Evolutionary conservation across 805 yeast genomes (phyloP).

Genomic region (Wickerhamiella parazyma): DNA sequence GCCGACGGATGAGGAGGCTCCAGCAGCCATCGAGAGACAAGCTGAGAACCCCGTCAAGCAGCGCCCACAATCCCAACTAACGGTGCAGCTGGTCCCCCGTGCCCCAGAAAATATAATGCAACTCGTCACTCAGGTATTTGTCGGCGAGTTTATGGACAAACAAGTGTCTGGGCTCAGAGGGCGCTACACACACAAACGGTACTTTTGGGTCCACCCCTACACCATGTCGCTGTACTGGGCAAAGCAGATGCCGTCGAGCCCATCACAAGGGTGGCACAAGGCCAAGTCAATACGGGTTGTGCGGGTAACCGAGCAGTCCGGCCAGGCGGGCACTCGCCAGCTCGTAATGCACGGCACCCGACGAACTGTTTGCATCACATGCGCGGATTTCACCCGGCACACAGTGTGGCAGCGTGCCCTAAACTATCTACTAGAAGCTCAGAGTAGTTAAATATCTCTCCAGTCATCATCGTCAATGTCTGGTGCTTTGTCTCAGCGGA

Average conservation of each 20-base stretch:
- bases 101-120: not conserved
- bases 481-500: slow-evolving; percentile 8
- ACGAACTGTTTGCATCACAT: slow-evolving; percentile 62
- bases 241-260: slow-evolving; percentile 59
- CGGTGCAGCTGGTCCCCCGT: not conserved
- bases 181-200: slow-evolving; percentile 67
- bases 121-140: slow-evolving; percentile 66
- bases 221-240: slow-evolving; percentile 87
- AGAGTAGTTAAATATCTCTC: too few species aligned
- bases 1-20: too few species aligned
- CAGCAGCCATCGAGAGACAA: too few species aligned
- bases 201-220: slow-evolving; percentile 95
- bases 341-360: slow-evolving; percentile 59
- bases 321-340: slow-evolving; percentile 76
- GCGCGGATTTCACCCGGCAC: slow-evolving; percentile 77
- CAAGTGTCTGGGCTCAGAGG: slow-evolving; percentile 66
- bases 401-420: slow-evolving; percentile 83
- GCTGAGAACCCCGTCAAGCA: too few species aligned
- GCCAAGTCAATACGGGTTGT: slow-evolving; percentile 72
- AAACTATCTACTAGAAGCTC: slow-evolving; percentile 32
- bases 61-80: too few species aligned
- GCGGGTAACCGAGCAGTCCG: slow-evolving; percentile 59
- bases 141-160: slow-evolving; percentile 82
- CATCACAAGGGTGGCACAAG: slow-evolving; percentile 40
- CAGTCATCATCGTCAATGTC: too few species aligned